A percentile compares a stretch with the other conserved stretches of the same genome.
phyloP scores from a whole-genome alignment of 345 rosid genomes.

The Mercurialis annua region DNA sequence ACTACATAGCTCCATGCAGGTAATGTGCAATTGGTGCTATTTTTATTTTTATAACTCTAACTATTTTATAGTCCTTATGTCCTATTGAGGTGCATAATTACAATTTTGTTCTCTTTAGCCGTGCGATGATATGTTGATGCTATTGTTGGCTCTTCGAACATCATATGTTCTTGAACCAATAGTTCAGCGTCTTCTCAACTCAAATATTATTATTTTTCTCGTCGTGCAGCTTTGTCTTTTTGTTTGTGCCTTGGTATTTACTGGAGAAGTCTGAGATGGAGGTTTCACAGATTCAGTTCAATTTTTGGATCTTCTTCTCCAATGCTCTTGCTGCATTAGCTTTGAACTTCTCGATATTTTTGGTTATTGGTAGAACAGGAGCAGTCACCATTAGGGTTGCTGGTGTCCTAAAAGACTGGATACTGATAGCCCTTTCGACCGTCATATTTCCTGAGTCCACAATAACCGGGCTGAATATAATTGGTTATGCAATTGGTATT shows the following conservation, averaged over 20 bases:
- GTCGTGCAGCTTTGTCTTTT: conserved; percentile 79
- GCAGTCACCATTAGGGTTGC: conserved; percentile 95
- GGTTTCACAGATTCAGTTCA: conserved; percentile 81
- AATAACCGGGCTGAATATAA: conserved; percentile 87
- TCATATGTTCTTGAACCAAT: not conserved
- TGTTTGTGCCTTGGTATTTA: conserved; percentile 87
- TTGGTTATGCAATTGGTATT: conserved; percentile 89
- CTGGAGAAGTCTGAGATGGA: conserved; percentile 83
- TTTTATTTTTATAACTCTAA: too few species aligned
- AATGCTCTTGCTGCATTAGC: conserved; percentile 92
- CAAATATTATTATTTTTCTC: not conserved
- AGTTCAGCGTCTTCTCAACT: conserved; percentile 15
- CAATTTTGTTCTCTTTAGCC: not conserved
- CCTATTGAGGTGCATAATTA: not conserved
- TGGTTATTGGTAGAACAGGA: conserved; percentile 94
- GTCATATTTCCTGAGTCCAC: conserved; percentile 88
- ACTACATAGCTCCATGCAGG: conserved; percentile 99
- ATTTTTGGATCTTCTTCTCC: conserved; percentile 96
- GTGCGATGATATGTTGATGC: not conserved
- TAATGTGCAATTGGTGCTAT: conserved; percentile 24
- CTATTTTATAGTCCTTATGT: not conserved
- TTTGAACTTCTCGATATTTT: conserved; percentile 83
- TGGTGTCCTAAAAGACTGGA: conserved; percentile 97
- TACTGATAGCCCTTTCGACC: conserved; percentile 89
- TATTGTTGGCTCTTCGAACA: not conserved